Evolutionary conservation across 352 stramenopile species (phyloP).

Genomic region (Globisporangium parvum): DNA sequence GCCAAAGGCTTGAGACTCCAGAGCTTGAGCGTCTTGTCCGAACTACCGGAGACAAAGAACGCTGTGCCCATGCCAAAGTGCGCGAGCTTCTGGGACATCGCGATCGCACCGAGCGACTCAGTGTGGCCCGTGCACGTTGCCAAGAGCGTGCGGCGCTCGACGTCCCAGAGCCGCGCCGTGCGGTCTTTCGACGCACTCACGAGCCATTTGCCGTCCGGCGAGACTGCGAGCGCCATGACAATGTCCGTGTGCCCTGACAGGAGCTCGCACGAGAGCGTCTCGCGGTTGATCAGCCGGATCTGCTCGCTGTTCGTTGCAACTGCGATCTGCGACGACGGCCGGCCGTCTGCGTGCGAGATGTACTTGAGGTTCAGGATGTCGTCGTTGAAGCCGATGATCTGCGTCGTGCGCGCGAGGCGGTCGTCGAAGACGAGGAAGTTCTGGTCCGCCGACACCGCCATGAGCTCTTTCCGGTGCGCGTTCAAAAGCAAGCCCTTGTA

Average conservation of each 20-base stretch:
- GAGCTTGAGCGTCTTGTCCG: slow-evolving; percentile 97
- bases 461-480: slow-evolving; percentile 44
- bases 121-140: slow-evolving; percentile 91
- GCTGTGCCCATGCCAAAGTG: slow-evolving; percentile 72
- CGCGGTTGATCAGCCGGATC: slow-evolving; percentile 92
- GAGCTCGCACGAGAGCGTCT: slow-evolving; percentile 90
- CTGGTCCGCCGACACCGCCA: slow-evolving; percentile 79
- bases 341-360: slow-evolving; percentile 66
- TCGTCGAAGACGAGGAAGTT: slow-evolving; percentile 85
- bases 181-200: slow-evolving; percentile 94
- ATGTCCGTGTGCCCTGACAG: slow-evolving; percentile 97
- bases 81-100: slow-evolving; percentile 84
- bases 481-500: slow-evolving; percentile 59
- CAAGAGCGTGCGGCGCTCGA: slow-evolving; percentile 70
- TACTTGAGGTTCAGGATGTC: slow-evolving; percentile 97
- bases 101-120: slow-evolving; percentile 91
- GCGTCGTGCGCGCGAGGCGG: slow-evolving; percentile 51
- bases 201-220: slow-evolving; percentile 81
- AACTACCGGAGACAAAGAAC: slow-evolving; percentile 95
- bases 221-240: slow-evolving; percentile 94
- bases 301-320: slow-evolving; percentile 96
- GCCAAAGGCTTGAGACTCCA: slow-evolving; percentile 89
- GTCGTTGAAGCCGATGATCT: slow-evolving; percentile 94
- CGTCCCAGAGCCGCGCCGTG: slow-evolving; percentile 90
- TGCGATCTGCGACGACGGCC: slow-evolving; percentile 71